A percentile compares a stretch with the other conserved stretches of the same genome.
Evolutionary conservation across 176 grass and related monocot species (phyloP).

Genomic region (Oryza meyeriana): DNA sequence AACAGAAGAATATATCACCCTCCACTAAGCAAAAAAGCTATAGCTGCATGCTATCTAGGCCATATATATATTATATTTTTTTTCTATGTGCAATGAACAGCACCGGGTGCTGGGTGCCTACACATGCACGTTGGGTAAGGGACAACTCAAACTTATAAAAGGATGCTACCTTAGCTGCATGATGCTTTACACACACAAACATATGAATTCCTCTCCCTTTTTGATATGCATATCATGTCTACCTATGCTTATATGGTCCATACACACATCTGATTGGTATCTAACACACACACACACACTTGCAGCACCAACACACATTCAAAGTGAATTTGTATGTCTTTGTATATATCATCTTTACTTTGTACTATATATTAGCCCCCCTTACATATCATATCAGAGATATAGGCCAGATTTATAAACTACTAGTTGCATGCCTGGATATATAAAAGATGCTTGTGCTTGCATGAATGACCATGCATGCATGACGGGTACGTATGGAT

Average conservation of each 20-base stretch:
- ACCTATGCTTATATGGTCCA: neutral
- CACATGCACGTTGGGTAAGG: constrained; percentile 12
- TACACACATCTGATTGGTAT: neutral
- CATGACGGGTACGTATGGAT: neutral
- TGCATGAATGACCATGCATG: neutral
- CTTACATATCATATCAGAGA: neutral
- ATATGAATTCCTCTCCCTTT: constrained; percentile 8
- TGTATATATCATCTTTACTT: neutral
- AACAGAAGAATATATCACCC: constrained; percentile 35
- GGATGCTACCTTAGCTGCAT: neutral
- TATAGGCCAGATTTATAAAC: neutral
- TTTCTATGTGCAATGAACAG: neutral
- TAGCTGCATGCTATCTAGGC: neutral
- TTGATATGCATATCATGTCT: constrained; percentile 31
- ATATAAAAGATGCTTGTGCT: neutral
- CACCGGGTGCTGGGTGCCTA: constrained; percentile 7
- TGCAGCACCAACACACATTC: neutral
- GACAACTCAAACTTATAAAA: neutral
- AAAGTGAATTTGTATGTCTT: neutral
- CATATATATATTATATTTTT: neutral
- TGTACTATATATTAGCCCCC: neutral
- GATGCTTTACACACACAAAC: constrained; percentile 37
- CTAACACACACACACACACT: neutral
- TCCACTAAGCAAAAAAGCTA: constrained; percentile 40
- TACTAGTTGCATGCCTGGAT: neutral